Percentiles rank a stretch among this genome's conserved stretches.
phyloP scores from a whole-genome alignment of 2,329 filamentous ascomycete genomes.

The Zymoseptoria pseudotritici region DNA sequence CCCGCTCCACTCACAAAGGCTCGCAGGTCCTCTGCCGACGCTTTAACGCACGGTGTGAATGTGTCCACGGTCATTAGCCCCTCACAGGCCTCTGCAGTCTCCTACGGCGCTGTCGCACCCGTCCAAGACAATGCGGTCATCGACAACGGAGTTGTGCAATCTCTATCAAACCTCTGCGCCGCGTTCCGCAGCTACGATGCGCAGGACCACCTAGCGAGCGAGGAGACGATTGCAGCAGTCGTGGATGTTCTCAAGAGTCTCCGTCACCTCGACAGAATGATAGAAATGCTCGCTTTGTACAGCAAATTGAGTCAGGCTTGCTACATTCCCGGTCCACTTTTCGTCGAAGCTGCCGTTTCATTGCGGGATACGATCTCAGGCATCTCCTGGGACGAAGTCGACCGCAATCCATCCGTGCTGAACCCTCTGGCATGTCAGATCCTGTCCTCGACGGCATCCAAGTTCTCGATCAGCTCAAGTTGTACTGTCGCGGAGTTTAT shows the following conservation, averaged over 20 bases:
- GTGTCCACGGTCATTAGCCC: background rate
- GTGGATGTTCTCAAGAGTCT: background rate
- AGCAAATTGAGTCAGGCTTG: background rate
- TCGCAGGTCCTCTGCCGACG: background rate
- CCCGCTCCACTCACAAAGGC: conserved; percentile 8
- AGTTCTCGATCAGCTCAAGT: background rate
- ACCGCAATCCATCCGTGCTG: background rate
- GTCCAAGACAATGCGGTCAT: background rate
- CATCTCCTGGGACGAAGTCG: background rate
- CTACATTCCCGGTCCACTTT: conserved; percentile 1
- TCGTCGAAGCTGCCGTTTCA: background rate
- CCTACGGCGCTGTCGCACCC: background rate
- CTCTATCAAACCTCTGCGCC: background rate
- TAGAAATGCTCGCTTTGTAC: background rate
- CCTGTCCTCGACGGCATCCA: background rate
- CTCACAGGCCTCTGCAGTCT: background rate
- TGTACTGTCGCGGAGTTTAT: conserved; percentile 4
- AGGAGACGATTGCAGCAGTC: background rate
- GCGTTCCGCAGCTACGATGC: background rate
- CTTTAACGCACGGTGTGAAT: background rate
- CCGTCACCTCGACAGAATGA: background rate
- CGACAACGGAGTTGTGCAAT: background rate
- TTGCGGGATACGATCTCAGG: background rate
- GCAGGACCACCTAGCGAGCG: background rate
- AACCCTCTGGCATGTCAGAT: background rate